Evolutionary conservation across 78 protist genomes (phyloP).

Genomic region (Chrysochromulina parva): DNA sequence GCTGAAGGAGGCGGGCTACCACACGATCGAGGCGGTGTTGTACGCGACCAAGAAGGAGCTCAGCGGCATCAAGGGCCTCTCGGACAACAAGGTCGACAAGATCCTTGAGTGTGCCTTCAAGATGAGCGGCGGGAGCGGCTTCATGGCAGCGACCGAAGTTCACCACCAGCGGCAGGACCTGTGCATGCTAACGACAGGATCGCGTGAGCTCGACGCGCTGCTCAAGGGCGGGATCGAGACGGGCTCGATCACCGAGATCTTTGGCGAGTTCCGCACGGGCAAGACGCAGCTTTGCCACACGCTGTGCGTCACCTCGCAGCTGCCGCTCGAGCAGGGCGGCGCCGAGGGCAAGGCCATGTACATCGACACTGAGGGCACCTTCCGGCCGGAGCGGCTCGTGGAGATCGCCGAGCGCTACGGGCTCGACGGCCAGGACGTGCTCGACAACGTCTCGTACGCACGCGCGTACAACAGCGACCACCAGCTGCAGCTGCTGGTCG

Average conservation of each 20-base stretch:
- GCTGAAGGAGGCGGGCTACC: constrained; percentile 87
- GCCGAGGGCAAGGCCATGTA: constrained; percentile 98
- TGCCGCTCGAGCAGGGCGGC: constrained; percentile 84
- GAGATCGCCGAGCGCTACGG: constrained; percentile 80
- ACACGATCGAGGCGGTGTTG: constrained; percentile 94
- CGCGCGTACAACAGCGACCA: constrained; percentile 98
- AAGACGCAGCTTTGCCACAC: constrained; percentile 99
- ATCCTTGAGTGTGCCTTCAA: constrained; percentile 81
- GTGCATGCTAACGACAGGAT: constrained; percentile 89
- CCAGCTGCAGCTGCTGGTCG: constrained; percentile 62
- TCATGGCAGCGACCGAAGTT: constrained; percentile 91
- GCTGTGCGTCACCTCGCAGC: constrained; percentile 95
- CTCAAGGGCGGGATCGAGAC: constrained; percentile 98
- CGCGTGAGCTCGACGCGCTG: constrained; percentile 87
- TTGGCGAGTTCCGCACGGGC: constrained; percentile 99
- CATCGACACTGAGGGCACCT: constrained; percentile 99
- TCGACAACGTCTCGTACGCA: constrained; percentile 96
- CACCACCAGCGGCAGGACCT: constrained; percentile 76
- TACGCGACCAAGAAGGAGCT: constrained; percentile 83
- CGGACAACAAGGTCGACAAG: constrained; percentile 97
- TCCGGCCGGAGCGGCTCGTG: constrained; percentile 96
- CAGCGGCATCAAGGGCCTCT: constrained; percentile 87
- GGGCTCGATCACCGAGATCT: constrained; percentile 97
- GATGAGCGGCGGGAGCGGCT: constrained; percentile 75
- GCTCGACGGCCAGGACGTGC: constrained; percentile 73